Conservation (phyloP, 2,329 filamentous ascomycete genomes). For the Talaromyces atroroseus region DNA sequence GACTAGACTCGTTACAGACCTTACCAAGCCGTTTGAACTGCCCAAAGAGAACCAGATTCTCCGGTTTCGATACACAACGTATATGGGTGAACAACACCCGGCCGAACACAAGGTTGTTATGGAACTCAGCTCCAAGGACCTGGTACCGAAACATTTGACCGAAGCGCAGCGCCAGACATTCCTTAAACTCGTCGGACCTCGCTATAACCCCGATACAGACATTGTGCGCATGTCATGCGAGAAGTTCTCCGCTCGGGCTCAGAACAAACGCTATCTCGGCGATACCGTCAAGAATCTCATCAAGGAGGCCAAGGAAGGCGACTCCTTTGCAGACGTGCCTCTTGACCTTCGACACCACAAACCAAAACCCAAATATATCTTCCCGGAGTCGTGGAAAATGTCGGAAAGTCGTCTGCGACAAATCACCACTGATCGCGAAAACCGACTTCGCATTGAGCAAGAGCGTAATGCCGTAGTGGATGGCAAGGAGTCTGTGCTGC, state of each 20-base stretch:
- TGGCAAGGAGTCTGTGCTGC: slow-evolving; percentile 35
- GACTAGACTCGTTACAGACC: slow-evolving; percentile 52
- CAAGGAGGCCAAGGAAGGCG: slow-evolving; percentile 69
- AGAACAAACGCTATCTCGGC: slow-evolving; percentile 93
- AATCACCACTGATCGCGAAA: slow-evolving; percentile 57
- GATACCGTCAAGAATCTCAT: slow-evolving; percentile 71
- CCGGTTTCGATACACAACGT: slow-evolving; percentile 93
- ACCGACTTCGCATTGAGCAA: slow-evolving; percentile 52
- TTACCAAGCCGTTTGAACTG: slow-evolving; percentile 78
- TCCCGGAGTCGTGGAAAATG: slow-evolving; percentile 79
- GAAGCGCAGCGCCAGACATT: slow-evolving; percentile 69
- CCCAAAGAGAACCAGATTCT: slow-evolving; percentile 60
- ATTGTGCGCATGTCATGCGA: slow-evolving; percentile 87
- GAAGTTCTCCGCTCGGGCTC: slow-evolving; percentile 77
- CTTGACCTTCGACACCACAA: slow-evolving; percentile 83
- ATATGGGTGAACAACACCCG: slow-evolving; percentile 90
- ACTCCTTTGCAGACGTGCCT: slow-evolving; percentile 83
- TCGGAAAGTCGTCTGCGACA: slow-evolving; percentile 62
- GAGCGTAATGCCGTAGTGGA: slow-evolving; percentile 54
- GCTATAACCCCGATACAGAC: slow-evolving; percentile 81
- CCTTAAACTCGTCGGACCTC: slow-evolving; percentile 75
- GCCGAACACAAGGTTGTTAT: slow-evolving; percentile 91
- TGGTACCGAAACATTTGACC: slow-evolving; percentile 56
- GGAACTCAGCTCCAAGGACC: slow-evolving; percentile 72
- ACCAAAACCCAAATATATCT: slow-evolving; percentile 60